phyloP scores from a whole-genome alignment of 176 grass and related monocot genomes.

The Oryza officinalis region DNA sequence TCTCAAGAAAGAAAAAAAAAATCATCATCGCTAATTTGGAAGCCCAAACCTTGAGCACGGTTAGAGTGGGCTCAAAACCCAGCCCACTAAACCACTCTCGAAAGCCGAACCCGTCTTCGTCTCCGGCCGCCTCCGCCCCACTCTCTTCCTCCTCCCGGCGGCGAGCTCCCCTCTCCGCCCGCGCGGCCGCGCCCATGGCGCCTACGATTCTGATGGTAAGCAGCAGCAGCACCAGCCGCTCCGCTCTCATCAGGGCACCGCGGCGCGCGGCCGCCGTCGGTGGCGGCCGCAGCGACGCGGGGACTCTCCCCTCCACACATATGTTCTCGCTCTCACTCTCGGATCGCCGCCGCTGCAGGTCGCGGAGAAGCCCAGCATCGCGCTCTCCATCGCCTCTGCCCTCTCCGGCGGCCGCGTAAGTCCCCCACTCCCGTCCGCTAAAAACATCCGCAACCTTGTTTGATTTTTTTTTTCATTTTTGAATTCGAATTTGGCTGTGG shows the following conservation, averaged over 20 bases:
- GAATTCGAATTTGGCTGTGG: conserved; percentile 20
- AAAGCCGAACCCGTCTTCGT: neutral
- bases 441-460: neutral
- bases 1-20: no score
- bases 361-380: conserved; percentile 97
- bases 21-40: no score
- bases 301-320: neutral
- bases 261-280: neutral
- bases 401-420: conserved; percentile 73
- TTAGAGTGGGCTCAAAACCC: no score
- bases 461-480: neutral
- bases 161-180: neutral
- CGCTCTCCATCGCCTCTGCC: conserved; percentile 79
- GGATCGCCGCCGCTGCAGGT: conserved; percentile 53
- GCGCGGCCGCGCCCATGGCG: conserved; percentile 51
- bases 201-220: conserved; percentile 84
- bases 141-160: neutral
- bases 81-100: no score
- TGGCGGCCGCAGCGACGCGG: neutral
- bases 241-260: neutral
- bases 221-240: conserved; percentile 9
- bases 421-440: neutral
- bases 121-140: neutral
- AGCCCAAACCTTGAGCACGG: no score
- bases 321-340: conserved; percentile 14